These are phyloP conservation scores for Chalciporus piperatoides DNA, from an alignment of 1,284 basidiomycete genomes.

Conservation along the genomic window DNA sequence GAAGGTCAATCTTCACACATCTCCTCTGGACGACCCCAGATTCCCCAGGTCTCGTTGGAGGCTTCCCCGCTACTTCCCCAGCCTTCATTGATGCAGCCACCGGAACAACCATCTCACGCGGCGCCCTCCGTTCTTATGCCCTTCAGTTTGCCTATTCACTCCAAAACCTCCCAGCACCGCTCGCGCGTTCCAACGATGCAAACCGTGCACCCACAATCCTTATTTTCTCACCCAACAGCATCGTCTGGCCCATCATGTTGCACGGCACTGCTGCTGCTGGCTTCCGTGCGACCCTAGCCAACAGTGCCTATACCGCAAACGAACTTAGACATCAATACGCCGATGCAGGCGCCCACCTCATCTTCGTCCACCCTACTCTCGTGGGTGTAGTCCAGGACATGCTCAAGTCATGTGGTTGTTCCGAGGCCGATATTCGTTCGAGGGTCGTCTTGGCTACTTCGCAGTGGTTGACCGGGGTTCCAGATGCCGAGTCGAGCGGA, in stretches of 20 bases:
- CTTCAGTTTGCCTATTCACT: conserved; percentile 52
- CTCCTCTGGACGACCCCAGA: conserved; percentile 37
- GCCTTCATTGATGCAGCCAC: conserved; percentile 70
- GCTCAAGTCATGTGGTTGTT: conserved; percentile 41
- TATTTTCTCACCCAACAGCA: conserved; percentile 58
- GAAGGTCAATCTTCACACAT: conserved; percentile 50
- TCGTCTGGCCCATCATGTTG: conserved; percentile 61
- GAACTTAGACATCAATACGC: conserved; percentile 50
- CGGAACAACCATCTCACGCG: conserved; percentile 54
- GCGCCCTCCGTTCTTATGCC: conserved; percentile 41
- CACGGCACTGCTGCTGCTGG: conserved; percentile 56
- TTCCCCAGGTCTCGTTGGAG: conserved; percentile 37
- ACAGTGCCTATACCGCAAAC: conserved; percentile 41
- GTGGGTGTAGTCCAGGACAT: conserved; percentile 43
- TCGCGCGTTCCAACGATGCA: conserved; percentile 34
- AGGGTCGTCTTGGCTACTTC: conserved; percentile 45
- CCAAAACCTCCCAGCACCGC: conserved; percentile 30
- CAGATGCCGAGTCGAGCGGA: conserved; percentile 26
- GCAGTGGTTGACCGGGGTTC: conserved; percentile 40
- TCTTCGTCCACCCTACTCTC: conserved; percentile 54
- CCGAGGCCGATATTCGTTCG: conserved; percentile 39
- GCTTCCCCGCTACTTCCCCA: conserved; percentile 39
- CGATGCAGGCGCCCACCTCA: conserved; percentile 51
- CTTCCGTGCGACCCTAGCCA: conserved; percentile 45
- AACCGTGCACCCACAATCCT: conserved; percentile 38